These are phyloP conservation scores for Allium fistulosum DNA, from an alignment of 106 monocot species.

Conservation along the genomic window DNA sequence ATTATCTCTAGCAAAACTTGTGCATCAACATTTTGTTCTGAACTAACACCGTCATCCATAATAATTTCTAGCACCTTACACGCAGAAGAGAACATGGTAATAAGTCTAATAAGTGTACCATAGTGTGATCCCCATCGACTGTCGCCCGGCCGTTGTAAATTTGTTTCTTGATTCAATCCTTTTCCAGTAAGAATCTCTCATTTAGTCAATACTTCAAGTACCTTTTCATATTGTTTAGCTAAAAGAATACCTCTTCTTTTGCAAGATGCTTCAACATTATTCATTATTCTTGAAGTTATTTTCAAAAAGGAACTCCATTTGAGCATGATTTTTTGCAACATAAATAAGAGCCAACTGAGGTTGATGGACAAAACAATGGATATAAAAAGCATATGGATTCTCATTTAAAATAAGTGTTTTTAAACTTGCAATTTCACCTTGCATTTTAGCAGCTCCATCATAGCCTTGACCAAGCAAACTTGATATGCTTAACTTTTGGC, in stretches of 20 bases:
- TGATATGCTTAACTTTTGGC: not conserved
- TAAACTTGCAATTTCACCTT: constrained; percentile 2
- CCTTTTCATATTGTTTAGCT: not conserved
- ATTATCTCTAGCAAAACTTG: not conserved
- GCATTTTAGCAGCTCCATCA: constrained; percentile 10
- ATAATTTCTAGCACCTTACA: not conserved
- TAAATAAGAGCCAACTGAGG: not conserved
- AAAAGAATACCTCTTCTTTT: not conserved
- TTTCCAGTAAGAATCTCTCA: constrained; percentile 1
- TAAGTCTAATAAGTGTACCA: not conserved
- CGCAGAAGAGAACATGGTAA: constrained; percentile 1
- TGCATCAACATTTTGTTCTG: too few species aligned
- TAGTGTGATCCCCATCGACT: constrained; percentile 9
- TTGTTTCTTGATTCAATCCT: constrained; percentile 2
- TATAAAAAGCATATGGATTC: not conserved
- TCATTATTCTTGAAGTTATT: not conserved
- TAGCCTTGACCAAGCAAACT: not conserved
- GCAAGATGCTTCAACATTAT: not conserved
- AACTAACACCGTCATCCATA: not conserved
- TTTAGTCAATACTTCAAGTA: not conserved
- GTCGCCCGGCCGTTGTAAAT: not conserved
- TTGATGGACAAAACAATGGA: constrained; percentile 8
- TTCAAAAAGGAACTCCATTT: not conserved
- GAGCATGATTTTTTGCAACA: constrained; percentile 1
- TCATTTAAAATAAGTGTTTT: constrained; percentile 9